Base-by-base conservation (phyloP, 2,329 filamentous ascomycete species). In the Cordyceps javanica region DNA sequence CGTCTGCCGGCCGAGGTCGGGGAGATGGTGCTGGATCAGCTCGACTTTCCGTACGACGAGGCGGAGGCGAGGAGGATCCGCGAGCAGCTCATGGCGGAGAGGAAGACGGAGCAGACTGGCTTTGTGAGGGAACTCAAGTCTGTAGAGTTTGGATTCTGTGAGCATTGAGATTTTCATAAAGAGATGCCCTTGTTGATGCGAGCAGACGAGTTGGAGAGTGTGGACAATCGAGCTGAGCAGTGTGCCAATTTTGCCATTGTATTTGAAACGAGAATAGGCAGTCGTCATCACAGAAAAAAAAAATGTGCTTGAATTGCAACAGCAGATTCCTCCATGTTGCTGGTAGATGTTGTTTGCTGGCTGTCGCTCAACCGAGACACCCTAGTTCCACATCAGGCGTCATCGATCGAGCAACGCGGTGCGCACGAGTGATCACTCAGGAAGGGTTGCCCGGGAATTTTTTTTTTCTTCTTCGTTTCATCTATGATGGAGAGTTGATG, bases 81-180 rank as follows among this genome's bases (percentile, higher is more conserved):
- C 4, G 21, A 49, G 23, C 41, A 57, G 6, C 41, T 60, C 46
- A 60, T 60, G 48, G 53, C 46, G 14, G 58, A 60, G 34, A 39
- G 54, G 13, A 52, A 34, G 34, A 36, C 26, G 44, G 28, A 44
- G 39, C 13, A 41, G 32, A n/a, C 25, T 34, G 36, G n/a, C 2
- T 42, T 51, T 51, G 34, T 41, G 16, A 16, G 34, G 5, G 34
- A 21, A 7, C 49, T 51, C 23, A 13, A 41, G 49, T 19, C 8
- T 23, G 19, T 51, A 3, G 34, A 41, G 14, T 51, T 51, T 39
- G 14, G 23, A 2, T 51, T 51, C 49, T 51, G 49, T 13, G 49
- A 51, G 34, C 49, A 51, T 19, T 51, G 10, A 30, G 5, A n/a
- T 8, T 21, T 8, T 41, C 16, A 8, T 41, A n/a, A 41, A 10